These are phyloP conservation scores for Phytophthora sojae DNA, from an alignment of 352 stramenopile species.

Conservation along the genomic window DNA sequence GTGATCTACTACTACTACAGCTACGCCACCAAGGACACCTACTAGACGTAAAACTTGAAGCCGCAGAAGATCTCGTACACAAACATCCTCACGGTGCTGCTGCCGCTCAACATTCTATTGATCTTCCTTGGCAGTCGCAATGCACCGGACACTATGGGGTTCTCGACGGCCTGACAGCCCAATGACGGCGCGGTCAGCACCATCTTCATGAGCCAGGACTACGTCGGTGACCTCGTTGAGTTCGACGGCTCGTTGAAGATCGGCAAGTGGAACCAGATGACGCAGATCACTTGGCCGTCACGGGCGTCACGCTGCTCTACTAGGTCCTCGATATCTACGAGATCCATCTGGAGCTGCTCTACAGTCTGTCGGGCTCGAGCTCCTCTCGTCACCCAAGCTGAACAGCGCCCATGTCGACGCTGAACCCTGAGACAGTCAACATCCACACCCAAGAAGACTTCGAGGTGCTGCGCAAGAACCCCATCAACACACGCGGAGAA, in stretches of 20 bases:
- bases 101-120: conserved; percentile 47
- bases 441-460: no score
- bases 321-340: conserved; percentile 51
- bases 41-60: conserved; percentile 41
- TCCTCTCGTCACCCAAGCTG: conserved; percentile 30
- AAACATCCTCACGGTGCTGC: conserved; percentile 59
- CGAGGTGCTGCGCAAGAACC: no score
- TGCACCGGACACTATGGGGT: conserved; percentile 33
- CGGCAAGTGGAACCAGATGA: conserved; percentile 62
- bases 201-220: conserved; percentile 54
- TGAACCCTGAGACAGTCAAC: conserved; percentile 20
- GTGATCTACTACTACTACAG: conserved; percentile 65
- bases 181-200: conserved; percentile 65
- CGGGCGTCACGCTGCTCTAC: conserved; percentile 50
- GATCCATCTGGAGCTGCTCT: conserved; percentile 45
- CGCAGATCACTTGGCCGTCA: conserved; percentile 56
- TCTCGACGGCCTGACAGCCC: conserved; percentile 50
- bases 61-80: conserved; percentile 53
- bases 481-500: no score
- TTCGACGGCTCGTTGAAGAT: conserved; percentile 43
- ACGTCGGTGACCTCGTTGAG: conserved; percentile 38
- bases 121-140: conserved; percentile 54
- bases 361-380: conserved; percentile 36
- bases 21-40: conserved; percentile 53
- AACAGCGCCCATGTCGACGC: conserved; percentile 38